Percentiles rank a stretch among this genome's conserved stretches.
phyloP scores from a whole-genome alignment of 805 yeast species.

The Suhomyces sp. region DNA sequence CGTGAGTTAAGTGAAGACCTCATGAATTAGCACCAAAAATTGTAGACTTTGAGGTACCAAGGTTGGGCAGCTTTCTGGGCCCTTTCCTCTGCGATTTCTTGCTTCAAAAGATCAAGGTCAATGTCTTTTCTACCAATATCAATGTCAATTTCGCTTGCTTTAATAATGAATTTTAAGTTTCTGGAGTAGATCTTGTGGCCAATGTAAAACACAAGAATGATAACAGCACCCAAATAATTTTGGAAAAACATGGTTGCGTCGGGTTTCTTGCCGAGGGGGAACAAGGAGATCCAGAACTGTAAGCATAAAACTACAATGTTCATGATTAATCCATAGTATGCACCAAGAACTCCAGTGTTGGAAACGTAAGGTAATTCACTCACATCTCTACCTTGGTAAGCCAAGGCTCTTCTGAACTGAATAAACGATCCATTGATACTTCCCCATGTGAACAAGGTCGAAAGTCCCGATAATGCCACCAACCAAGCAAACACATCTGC shows the following conservation, averaged over 20 bases:
- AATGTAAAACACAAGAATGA: slow-evolving; percentile 12
- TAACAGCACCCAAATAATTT: slow-evolving; percentile 14
- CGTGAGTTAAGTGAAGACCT: background rate
- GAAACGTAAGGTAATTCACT: slow-evolving; percentile 55
- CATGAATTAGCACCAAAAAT: slow-evolving; percentile 15
- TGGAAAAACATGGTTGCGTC: slow-evolving; percentile 12
- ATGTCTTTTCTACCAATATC: slow-evolving; percentile 9
- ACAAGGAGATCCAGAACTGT: slow-evolving; percentile 36
- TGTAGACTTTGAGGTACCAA: slow-evolving; percentile 19
- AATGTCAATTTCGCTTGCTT: slow-evolving; percentile 9
- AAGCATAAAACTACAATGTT: slow-evolving; percentile 27
- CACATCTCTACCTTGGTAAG: slow-evolving; percentile 31
- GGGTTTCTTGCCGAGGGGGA: slow-evolving; percentile 24
- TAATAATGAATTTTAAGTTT: slow-evolving; percentile 6
- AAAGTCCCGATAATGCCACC: slow-evolving; percentile 26
- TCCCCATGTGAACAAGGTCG: slow-evolving; percentile 30
- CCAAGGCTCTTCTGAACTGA: slow-evolving; percentile 26
- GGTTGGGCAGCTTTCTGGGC: slow-evolving; percentile 17
- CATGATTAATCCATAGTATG: slow-evolving; percentile 24
- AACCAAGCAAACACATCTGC: slow-evolving; percentile 33
- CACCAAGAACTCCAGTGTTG: slow-evolving; percentile 42
- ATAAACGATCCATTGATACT: slow-evolving; percentile 22
- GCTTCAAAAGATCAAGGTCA: slow-evolving; percentile 10
- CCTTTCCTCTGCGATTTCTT: slow-evolving; percentile 17
- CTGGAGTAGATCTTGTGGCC: slow-evolving; percentile 14